Conservation (phyloP, 164 flowering plant genomes). For the Umbilicus rupestris region DNA sequence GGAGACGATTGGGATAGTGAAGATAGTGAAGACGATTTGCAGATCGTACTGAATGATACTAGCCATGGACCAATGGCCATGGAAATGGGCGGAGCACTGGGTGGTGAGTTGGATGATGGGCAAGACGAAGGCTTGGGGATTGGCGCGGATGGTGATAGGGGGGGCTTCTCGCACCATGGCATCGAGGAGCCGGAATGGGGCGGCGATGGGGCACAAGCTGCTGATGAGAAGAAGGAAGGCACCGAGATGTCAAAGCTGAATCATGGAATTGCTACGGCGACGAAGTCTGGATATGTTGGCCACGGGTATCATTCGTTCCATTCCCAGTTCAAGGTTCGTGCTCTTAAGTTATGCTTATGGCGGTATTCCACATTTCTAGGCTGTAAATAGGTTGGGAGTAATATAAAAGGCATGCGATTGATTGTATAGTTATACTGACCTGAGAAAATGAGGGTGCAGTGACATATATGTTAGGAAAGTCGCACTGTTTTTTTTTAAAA, state of each 20-base stretch:
- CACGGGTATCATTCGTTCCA: slow-evolving; percentile 76
- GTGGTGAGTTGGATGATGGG: slow-evolving; percentile 56
- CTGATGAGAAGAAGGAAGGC: slow-evolving; percentile 56
- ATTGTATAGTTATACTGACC: slow-evolving; percentile 5
- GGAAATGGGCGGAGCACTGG: slow-evolving; percentile 35
- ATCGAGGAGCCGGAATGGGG: slow-evolving; percentile 70
- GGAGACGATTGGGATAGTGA: slow-evolving; percentile 83
- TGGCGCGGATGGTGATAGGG: slow-evolving; percentile 41
- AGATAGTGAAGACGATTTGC: slow-evolving; percentile 88
- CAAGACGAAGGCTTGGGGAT: slow-evolving; percentile 70
- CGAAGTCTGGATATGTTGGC: slow-evolving; percentile 57
- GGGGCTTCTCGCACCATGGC: slow-evolving; percentile 25
- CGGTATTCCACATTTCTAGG: slow-evolving; percentile 18
- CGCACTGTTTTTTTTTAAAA: background rate
- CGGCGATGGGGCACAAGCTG: slow-evolving; percentile 37
- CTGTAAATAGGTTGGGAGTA: slow-evolving; percentile 11
- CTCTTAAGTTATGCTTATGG: slow-evolving; percentile 11
- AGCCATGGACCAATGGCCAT: slow-evolving; percentile 20
- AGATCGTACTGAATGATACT: slow-evolving; percentile 79
- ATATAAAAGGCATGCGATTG: background rate
- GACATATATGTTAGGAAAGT: background rate
- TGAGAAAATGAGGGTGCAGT: background rate
- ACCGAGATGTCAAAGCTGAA: slow-evolving; percentile 38
- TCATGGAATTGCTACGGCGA: slow-evolving; percentile 31
- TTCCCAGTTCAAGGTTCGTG: slow-evolving; percentile 98